A percentile compares a stretch with the other conserved stretches of the same genome.
Evolutionary conservation across 2,329 filamentous ascomycete species (phyloP).

Genomic region (Colletotrichum zoysiae): DNA sequence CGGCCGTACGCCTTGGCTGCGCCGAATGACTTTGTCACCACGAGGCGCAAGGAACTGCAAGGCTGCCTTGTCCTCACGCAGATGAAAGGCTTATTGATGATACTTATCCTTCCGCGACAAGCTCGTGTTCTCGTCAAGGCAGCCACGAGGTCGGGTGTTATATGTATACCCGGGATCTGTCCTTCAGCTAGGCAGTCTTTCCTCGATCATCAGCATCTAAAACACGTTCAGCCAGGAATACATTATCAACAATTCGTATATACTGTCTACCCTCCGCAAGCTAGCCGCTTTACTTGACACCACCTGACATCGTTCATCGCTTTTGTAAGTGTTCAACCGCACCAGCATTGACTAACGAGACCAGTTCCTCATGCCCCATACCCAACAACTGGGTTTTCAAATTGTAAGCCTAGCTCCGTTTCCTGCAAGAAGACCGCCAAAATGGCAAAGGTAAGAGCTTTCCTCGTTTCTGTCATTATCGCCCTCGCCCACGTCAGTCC

Average conservation of each 20-base stretch:
- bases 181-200: not conserved
- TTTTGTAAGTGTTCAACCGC: constrained; percentile 4
- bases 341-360: constrained; percentile 21
- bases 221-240: not conserved
- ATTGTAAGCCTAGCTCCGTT: not conserved
- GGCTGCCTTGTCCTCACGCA: not conserved
- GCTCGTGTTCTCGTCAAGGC: not conserved
- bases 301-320: not conserved
- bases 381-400: too few relatives aligned
- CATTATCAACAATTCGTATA: too few relatives aligned
- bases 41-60: not conserved
- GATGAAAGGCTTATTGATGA: not conserved
- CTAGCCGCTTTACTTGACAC: not conserved
- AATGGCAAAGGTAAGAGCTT: constrained; percentile 15
- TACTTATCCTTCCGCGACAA: not conserved
- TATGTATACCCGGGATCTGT: not conserved
- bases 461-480: constrained; percentile 5
- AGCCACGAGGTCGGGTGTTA: not conserved
- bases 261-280: not conserved
- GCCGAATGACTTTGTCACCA: not conserved
- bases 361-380: constrained; percentile 1
- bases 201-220: not conserved
- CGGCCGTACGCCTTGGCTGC: not conserved
- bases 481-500: constrained; percentile 7
- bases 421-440: not conserved